A percentile compares a stretch with the other conserved stretches of the same genome.
Conservation (phyloP, 345 rosid species). For the Eucalyptus marginata region DNA sequence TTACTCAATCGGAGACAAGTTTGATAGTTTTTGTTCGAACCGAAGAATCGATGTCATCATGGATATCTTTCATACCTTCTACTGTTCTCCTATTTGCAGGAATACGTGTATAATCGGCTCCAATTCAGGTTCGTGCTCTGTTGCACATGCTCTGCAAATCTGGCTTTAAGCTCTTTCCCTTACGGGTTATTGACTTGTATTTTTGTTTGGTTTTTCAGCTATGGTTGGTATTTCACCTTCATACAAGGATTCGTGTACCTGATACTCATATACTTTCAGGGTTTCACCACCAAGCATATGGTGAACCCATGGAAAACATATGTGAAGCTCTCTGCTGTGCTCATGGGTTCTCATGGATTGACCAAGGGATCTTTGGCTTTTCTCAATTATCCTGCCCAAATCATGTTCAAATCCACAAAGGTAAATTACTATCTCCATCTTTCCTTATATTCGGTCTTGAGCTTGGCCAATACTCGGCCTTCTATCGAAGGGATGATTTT, state of each 20-base stretch:
- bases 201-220: slow-evolving; percentile 36
- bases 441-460: neutral
- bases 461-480: neutral
- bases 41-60: neutral
- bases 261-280: slow-evolving; percentile 76
- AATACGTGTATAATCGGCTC: slow-evolving; percentile 89
- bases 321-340: slow-evolving; percentile 92
- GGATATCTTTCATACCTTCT: neutral
- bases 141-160: neutral
- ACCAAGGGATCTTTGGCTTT: slow-evolving; percentile 95
- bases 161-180: neutral
- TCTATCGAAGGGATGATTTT: neutral
- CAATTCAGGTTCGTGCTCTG: slow-evolving; percentile 50
- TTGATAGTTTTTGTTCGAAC: neutral
- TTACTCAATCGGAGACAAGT: neutral
- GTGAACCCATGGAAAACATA: slow-evolving; percentile 97
- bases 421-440: slow-evolving; percentile 5
- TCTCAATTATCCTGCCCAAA: slow-evolving; percentile 90
- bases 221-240: slow-evolving; percentile 98
- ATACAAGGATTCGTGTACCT: slow-evolving; percentile 97
- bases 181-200: neutral
- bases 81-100: slow-evolving; percentile 28
- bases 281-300: slow-evolving; percentile 80
- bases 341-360: slow-evolving; percentile 94
- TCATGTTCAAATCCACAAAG: slow-evolving; percentile 98